Base-by-base conservation (phyloP, 73 alveolate genomes). In the Uronychia setigera region DNA sequence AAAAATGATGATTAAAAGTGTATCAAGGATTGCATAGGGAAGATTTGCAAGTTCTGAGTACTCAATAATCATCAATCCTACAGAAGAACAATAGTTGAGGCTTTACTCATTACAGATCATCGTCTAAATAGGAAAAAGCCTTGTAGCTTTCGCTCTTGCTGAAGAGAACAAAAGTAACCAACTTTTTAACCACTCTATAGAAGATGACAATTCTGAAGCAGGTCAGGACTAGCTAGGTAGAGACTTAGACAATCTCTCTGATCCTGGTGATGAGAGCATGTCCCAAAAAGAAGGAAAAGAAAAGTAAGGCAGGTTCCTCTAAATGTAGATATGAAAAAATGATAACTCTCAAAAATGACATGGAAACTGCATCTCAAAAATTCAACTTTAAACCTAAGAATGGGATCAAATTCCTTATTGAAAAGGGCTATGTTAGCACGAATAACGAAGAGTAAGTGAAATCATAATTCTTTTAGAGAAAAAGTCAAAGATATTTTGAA, bases 321-420 rank as follows among this genome's bases (percentile, higher is more conserved):
- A n/a, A n/a, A n/a, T n/a, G n/a, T n/a, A n/a, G n/a, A 26, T 67
- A 93, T 0, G 96, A 92, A 34, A 80, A 77, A 79, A 84, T 91
- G 33, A 88, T 94, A 77, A 80, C 77, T 33, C 84, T 89, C 67
- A 96, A 96, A 80, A 82, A 82, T 35, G 97, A 97, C 58, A 79
- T 98, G 80, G 87, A 94, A 82, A 97, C 88, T 78, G 99, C 99
- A 32, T 97, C 97, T 1, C 59, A 91, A 32, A 96, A 98, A 90
- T 98, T 98, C 89, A 98, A 98, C 87, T 75, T 92, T 83, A 98
- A 98, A 82, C 98, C 98, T 57, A 97, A 97, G 91, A 91, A 90
- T 59, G 99, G 99, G 26, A 92, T 98, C 0, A 92, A 93, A 29
- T 98, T 93, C 80, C 87, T 98, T 14, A 90, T 90, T 35, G 89